phyloP scores from a whole-genome alignment of 139 green algal genomes.

The Gonium pectorale region DNA sequence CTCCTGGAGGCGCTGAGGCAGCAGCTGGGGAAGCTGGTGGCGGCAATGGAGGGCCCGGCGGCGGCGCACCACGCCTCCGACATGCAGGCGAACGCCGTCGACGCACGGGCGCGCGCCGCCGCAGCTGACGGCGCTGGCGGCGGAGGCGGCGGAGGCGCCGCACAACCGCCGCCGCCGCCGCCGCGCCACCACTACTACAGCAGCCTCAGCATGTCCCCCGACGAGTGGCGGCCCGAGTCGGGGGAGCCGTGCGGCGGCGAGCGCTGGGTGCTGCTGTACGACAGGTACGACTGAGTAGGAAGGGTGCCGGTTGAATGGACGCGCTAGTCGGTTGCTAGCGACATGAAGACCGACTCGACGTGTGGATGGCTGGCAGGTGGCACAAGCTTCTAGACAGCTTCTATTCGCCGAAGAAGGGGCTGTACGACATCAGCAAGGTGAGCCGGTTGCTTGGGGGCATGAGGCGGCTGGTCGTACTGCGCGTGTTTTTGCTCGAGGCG shows the following conservation, averaged over 20 bases:
- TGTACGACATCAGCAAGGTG: slow-evolving; percentile 92
- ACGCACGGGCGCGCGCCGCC: slow-evolving; percentile 53
- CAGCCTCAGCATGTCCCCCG: slow-evolving; percentile 69
- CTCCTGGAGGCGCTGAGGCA: slow-evolving; percentile 80
- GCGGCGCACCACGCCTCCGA: not conserved
- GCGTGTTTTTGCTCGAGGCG: too few species aligned
- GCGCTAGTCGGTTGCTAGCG: too few species aligned
- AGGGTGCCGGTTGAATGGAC: not conserved
- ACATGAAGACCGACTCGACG: too few species aligned
- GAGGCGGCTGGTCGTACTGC: too few species aligned
- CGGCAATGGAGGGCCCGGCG: slow-evolving; percentile 47
- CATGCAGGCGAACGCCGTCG: not conserved
- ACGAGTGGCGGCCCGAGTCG: slow-evolving; percentile 70
- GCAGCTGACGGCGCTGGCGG: slow-evolving; percentile 25
- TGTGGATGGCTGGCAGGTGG: slow-evolving; percentile 74
- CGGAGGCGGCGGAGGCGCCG: not conserved
- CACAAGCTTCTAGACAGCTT: slow-evolving; percentile 90
- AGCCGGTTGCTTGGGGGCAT: too few species aligned
- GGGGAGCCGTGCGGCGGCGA: slow-evolving; percentile 85
- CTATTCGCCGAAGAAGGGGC: slow-evolving; percentile 81
- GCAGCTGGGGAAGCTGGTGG: slow-evolving; percentile 80
- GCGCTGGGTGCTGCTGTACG: slow-evolving; percentile 90
- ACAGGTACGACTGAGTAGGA: slow-evolving; percentile 65
- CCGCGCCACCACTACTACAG: slow-evolving; percentile 4
- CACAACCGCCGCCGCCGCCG: not conserved